Evolutionary conservation across 352 stramenopile species (phyloP).

Genomic region (Phytophthora sp.): DNA sequence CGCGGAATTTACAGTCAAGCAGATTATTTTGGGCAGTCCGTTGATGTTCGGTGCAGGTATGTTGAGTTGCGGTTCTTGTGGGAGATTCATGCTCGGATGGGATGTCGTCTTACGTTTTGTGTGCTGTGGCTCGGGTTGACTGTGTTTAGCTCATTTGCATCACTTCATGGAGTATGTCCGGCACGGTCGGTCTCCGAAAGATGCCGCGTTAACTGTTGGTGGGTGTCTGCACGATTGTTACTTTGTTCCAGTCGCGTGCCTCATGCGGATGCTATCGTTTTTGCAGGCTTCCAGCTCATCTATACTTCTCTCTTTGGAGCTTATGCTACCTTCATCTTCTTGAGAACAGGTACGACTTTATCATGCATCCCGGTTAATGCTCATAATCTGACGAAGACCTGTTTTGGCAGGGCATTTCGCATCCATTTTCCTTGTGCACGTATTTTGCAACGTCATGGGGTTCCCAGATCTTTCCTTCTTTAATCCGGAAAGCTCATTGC

Average conservation of each 20-base stretch:
- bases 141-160: constrained; percentile 75
- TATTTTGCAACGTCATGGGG: constrained; percentile 97
- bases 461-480: constrained; percentile 92
- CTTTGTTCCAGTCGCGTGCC: not conserved
- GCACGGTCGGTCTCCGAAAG: constrained; percentile 67
- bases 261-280: constrained; percentile 10
- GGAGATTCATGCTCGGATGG: not conserved
- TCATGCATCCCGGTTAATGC: not conserved
- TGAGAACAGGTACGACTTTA: constrained; percentile 77
- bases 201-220: constrained; percentile 83
- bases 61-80: no score
- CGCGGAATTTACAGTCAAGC: constrained; percentile 73
- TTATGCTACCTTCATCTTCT: constrained; percentile 94
- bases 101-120: no score
- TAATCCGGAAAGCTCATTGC: constrained; percentile 74
- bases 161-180: constrained; percentile 88
- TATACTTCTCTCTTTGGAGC: constrained; percentile 97
- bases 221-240: not conserved
- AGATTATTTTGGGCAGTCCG: constrained; percentile 88
- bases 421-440: constrained; percentile 90
- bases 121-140: constrained; percentile 8
- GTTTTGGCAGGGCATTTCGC: constrained; percentile 75
- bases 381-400: not conserved
- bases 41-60: constrained; percentile 95
- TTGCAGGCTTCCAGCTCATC: constrained; percentile 91